Evolutionary conservation across 2,329 filamentous ascomycete genomes (phyloP), one percentile per base, ranked within the genome.

Genomic region (Aureobasidium sp.): DNA sequence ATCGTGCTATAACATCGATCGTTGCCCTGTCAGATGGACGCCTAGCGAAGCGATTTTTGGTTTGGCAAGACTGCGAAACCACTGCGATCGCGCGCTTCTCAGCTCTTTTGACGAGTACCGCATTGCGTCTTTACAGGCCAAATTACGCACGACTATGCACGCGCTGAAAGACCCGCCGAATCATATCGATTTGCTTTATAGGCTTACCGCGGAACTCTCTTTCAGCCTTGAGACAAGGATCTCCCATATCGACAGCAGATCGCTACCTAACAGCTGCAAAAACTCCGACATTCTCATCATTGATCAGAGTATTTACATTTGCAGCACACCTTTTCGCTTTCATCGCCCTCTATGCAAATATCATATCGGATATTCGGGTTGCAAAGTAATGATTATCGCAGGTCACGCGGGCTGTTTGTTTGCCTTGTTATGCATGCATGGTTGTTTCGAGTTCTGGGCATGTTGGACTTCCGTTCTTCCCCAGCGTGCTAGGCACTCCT

Each of bases 401-500:
- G 51, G 39, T 57, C 53, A 55, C 25, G 51, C 25, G 49, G 15
- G 22, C 37, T 20, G 37, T 42, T 31, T 15, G 22, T 55, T 48
- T 47, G 55, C 55, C 55, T 58, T 22, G 55, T 58, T 58, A 58
- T 48, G 55, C 55, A 47, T 58, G 41, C 55, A 48, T 34, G 42
- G 45, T 48, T 29, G 42, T 48, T 48, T 47, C 42, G 41, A 58
- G 37, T 29, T 17, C 51, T 55, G 37, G 51, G 51, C 37, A 55
- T 4, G 12, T 25, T 27, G 20, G 20, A 8, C 34, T 52, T 52
- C n/a, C 34, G 49, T 27, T 27, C n/a, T 52, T 52, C 49, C 27
- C 37, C 22, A 56, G 36, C 52, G 20, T 44, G 52, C 7, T n/a
- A 20, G 37, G 7, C 27, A 44, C 31, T 42, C 36, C 27, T 20